These are phyloP conservation scores for Naganishia randhawae DNA, from an alignment of 768 basidiomycete species.

Conservation along the genomic window DNA sequence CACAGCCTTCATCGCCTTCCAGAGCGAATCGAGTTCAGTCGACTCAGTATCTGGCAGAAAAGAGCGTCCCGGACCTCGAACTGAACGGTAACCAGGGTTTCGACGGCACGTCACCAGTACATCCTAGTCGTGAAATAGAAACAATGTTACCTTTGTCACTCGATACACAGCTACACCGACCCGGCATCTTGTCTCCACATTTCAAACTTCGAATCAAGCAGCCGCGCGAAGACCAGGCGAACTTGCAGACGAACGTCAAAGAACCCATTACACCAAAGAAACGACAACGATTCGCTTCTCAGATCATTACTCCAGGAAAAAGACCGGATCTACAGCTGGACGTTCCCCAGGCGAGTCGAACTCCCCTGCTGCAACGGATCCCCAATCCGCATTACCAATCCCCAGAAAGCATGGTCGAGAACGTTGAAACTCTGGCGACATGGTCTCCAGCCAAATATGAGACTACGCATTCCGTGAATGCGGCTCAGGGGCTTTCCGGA, in stretches of 20 bases:
- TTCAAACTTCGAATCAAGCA: not conserved
- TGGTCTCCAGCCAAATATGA: conserved; percentile 26
- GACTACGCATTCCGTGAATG: not conserved
- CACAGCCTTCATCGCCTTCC: not conserved
- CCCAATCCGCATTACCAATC: not conserved
- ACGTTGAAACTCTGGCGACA: conserved; percentile 24
- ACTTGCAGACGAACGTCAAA: not conserved
- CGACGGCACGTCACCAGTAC: not conserved
- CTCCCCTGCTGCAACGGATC: not conserved
- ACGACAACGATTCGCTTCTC: conserved; percentile 2
- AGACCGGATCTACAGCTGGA: not conserved
- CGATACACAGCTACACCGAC: conserved; percentile 4
- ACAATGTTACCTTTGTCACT: conserved; percentile 11
- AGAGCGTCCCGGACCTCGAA: not conserved
- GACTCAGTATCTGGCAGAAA: not conserved
- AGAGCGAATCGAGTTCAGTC: not conserved
- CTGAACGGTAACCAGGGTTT: not conserved
- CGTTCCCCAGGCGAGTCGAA: not conserved
- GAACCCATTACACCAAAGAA: not conserved
- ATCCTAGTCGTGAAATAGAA: not conserved
- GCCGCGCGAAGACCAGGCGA: not conserved
- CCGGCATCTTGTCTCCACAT: conserved; percentile 14
- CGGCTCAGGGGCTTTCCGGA: not conserved
- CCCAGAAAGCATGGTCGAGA: conserved; percentile 21
- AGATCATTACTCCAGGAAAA: conserved; percentile 1